Evolutionary conservation across 352 stramenopile species (phyloP), one percentile per base, ranked within the genome.

Genomic region (Phytopythium oedochilum): DNA sequence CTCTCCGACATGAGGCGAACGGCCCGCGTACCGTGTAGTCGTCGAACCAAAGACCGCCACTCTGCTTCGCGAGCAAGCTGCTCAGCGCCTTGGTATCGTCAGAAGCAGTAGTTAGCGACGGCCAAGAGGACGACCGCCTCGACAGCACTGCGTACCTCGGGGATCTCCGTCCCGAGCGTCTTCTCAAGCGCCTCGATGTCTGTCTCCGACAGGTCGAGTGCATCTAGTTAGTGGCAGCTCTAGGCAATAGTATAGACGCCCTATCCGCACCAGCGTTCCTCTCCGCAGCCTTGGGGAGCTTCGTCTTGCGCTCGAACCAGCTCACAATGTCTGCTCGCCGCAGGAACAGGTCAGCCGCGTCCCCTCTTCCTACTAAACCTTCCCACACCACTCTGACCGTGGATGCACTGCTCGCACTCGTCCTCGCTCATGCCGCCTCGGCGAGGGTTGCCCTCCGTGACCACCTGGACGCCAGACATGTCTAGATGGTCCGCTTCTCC

Each of bases 11-110:
- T n/a, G n/a, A n/a, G n/a, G n/a, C n/a, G n/a, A n/a, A n/a, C n/a
- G n/a, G n/a, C n/a, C 10, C 23, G 8, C 23, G 5, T 44, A 80
- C 74, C 68, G 84, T 86, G 68, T 85, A 94, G 47, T 90, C 83
- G 42, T 94, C 81, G 29, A 94, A 94, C 78, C 78, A 94, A 28
- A 94, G 74, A 7, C 82, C 82, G 3, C 84, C 78, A 29, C 83
- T 92, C 43, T 92, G 84, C 50, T 86, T 88, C 39, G 70, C 75
- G 17, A 92, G 31, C 28, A 94, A 55, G 36, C 68, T 83, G n/a
- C 71, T 76, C 18, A 93, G 48, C 22, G 76, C 66, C 77, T 90
- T 59, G 11, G 11, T 28, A n/a, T n/a, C n/a, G n/a, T n/a, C n/a
- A n/a, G n/a, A n/a, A n/a, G n/a, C n/a, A n/a, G n/a, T n/a, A n/a